phyloP scores from a whole-genome alignment of 129 eudicot genomes.

The Centrapalus pauciflorus region DNA sequence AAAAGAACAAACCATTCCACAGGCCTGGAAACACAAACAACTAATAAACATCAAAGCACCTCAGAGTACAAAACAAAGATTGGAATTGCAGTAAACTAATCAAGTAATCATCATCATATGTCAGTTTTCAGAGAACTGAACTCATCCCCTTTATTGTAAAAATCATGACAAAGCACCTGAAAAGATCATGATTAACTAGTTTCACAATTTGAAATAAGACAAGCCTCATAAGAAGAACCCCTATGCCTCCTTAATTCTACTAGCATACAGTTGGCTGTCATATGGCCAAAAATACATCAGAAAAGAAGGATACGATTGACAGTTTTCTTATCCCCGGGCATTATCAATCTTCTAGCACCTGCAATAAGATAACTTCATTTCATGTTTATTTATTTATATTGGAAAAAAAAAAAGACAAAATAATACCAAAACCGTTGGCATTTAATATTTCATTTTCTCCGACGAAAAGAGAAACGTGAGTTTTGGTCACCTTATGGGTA shows the following conservation, averaged over 20 bases:
- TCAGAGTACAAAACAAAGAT: neutral
- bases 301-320: slow-evolving; percentile 51
- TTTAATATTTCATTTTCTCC: neutral
- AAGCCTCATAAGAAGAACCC: neutral
- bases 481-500: too few species aligned
- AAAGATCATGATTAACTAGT: neutral
- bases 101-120: neutral
- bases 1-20: neutral
- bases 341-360: slow-evolving; percentile 33
- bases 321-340: slow-evolving; percentile 55
- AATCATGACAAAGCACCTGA: neutral
- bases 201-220: neutral
- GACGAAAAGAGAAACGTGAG: neutral
- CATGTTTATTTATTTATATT: too few species aligned
- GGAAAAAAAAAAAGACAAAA: neutral
- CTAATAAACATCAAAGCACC: neutral
- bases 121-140: neutral
- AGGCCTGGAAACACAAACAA: neutral
- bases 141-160: neutral
- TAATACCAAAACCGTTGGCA: neutral
- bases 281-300: neutral
- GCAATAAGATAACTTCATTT: slow-evolving; percentile 5
- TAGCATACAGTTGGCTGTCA: neutral
- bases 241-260: neutral
- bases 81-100: neutral